A percentile compares a stretch with the other conserved stretches of the same genome.
Conservation (phyloP, 176 grass and related monocot species). For the Oryza brachyantha region DNA sequence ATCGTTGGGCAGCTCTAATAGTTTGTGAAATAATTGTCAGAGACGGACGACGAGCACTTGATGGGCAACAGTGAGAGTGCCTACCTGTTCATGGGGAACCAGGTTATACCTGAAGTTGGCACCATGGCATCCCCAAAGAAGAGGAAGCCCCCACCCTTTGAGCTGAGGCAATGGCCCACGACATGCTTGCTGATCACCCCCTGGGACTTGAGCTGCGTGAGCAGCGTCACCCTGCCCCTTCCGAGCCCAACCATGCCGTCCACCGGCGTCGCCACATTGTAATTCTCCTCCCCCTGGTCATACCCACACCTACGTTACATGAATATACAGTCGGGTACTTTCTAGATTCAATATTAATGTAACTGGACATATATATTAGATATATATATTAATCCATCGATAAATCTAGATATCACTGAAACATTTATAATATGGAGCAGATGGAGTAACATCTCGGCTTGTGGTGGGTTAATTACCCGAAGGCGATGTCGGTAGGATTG, state of each 20-base stretch:
- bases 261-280: background rate
- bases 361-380: too few relatives aligned
- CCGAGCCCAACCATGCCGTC: conserved; percentile 61
- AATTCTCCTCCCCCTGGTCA: conserved; percentile 14
- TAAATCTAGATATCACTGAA: too few relatives aligned
- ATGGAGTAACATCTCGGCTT: background rate
- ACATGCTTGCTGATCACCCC: conserved; percentile 38
- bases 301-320: conserved; percentile 67
- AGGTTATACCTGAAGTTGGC: conserved; percentile 18
- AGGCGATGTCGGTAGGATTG: conserved; percentile 17
- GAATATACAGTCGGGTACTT: background rate
- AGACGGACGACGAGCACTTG: too few relatives aligned
- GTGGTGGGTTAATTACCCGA: conserved; percentile 44
- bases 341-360: background rate
- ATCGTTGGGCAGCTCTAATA: too few relatives aligned
- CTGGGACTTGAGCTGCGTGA: conserved; percentile 47
- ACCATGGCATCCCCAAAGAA: conserved; percentile 43
- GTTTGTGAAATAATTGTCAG: background rate
- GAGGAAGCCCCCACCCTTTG: conserved; percentile 46
- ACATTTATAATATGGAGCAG: too few relatives aligned
- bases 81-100: conserved; percentile 40
- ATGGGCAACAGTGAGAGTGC: too few relatives aligned
- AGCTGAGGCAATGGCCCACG: conserved; percentile 51
- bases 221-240: conserved; percentile 20
- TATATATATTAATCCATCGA: too few relatives aligned